phyloP scores from a whole-genome alignment of 129 eudicot genomes.

The Cynara cardunculus region DNA sequence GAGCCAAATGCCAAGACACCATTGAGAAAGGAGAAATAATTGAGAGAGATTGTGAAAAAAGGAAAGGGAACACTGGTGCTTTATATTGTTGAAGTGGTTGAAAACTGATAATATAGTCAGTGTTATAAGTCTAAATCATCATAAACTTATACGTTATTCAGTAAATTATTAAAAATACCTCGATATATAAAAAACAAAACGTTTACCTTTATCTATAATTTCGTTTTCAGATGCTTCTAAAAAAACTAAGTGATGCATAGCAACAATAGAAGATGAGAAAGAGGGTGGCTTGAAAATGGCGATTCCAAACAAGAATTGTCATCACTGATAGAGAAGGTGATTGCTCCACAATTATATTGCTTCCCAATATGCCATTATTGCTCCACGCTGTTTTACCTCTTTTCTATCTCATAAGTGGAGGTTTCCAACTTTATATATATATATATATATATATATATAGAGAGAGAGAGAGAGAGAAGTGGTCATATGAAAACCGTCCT shows the following conservation, averaged over 20 bases:
- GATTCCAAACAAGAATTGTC: conserved; percentile 30
- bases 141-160: neutral
- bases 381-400: conserved; percentile 18
- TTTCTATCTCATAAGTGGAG: neutral
- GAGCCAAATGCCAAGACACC: conserved; percentile 12
- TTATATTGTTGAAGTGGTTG: conserved; percentile 1
- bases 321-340: conserved; percentile 24
- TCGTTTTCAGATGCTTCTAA: conserved; percentile 2
- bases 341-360: conserved; percentile 24
- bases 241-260: neutral
- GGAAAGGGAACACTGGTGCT: neutral
- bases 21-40: conserved; percentile 6
- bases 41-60: neutral
- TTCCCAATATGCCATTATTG: conserved; percentile 23
- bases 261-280: conserved; percentile 12
- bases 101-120: neutral
- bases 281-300: conserved; percentile 3
- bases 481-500: no score
- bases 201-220: conserved; percentile 11
- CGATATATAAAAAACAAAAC: neutral
- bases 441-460: no score
- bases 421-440: neutral
- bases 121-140: neutral
- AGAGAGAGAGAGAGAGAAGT: no score
- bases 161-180: neutral